Conservation (phyloP, 352 stramenopile species). For the Phytophthora sojae region DNA sequence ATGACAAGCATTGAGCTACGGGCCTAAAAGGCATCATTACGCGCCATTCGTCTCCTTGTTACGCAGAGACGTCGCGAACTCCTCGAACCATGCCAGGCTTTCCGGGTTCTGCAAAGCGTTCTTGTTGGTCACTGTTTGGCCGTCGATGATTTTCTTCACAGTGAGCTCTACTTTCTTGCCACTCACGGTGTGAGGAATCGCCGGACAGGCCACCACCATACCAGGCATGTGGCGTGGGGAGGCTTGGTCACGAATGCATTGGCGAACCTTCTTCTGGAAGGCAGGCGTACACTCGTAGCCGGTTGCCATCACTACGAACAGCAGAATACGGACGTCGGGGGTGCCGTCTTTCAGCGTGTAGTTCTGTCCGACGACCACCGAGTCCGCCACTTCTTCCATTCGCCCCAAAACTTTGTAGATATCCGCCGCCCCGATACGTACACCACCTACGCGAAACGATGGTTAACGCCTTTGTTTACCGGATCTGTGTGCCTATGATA, state of each 20-base stretch:
- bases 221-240: slow-evolving; percentile 76
- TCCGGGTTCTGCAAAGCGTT: slow-evolving; percentile 76
- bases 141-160: slow-evolving; percentile 82
- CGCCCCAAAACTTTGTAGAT: slow-evolving; percentile 85
- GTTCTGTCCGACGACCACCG: slow-evolving; percentile 75
- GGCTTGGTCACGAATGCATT: slow-evolving; percentile 63
- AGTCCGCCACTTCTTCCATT: slow-evolving; percentile 69
- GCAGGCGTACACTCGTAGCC: slow-evolving; percentile 47
- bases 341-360: slow-evolving; percentile 69
- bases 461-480: too few species aligned
- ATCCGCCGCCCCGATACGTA: slow-evolving; percentile 80
- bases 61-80: slow-evolving; percentile 41
- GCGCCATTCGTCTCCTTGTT: too few species aligned
- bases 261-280: slow-evolving; percentile 65
- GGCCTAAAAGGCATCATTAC: too few species aligned
- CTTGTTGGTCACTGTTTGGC: slow-evolving; percentile 62
- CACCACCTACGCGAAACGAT: slow-evolving; percentile 42
- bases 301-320: slow-evolving; percentile 72
- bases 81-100: slow-evolving; percentile 64
- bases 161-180: slow-evolving; percentile 87
- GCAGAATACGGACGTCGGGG: slow-evolving; percentile 75
- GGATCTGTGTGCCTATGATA: not conserved
- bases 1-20: too few species aligned
- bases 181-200: slow-evolving; percentile 82
- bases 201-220: slow-evolving; percentile 65